phyloP scores from a whole-genome alignment of 352 stramenopile genomes.

The Phytophthora pseudosyringae region DNA sequence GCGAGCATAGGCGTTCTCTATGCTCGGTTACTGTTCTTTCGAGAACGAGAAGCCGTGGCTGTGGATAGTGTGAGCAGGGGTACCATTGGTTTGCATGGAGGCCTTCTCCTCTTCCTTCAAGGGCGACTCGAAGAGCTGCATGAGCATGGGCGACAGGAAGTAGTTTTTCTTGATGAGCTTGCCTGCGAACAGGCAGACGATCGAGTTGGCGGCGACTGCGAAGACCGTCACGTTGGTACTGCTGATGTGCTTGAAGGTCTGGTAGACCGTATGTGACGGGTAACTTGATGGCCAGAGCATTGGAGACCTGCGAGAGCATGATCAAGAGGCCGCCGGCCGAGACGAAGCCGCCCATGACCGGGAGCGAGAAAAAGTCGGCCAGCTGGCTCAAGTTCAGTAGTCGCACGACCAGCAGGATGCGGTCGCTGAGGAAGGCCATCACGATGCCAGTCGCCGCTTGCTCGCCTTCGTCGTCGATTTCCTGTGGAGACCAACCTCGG shows the following conservation, averaged over 20 bases:
- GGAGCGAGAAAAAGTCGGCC: conserved; percentile 26
- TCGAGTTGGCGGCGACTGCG: conserved; percentile 9
- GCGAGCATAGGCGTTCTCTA: conserved; percentile 23
- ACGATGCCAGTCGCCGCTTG: conserved; percentile 15
- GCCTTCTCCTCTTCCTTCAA: too few species aligned
- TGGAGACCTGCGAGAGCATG: conserved; percentile 27
- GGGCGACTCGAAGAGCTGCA: conserved; percentile 21
- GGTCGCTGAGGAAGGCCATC: conserved; percentile 25
- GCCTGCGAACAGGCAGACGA: conserved; percentile 11
- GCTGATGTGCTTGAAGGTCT: conserved; percentile 13
- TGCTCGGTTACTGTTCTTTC: conserved; percentile 17
- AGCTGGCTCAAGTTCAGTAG: conserved; percentile 23
- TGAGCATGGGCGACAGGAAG: conserved; percentile 18
- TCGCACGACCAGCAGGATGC: conserved; percentile 16
- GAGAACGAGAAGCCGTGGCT: conserved; percentile 20
- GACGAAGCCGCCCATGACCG: conserved; percentile 28
- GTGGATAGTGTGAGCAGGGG: too few species aligned
- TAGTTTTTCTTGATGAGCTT: conserved; percentile 22
- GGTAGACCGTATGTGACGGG: conserved; percentile 16
- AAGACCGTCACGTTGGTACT: conserved; percentile 24
- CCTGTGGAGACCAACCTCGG: conserved; percentile 19
- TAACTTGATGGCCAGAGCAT: conserved; percentile 26
- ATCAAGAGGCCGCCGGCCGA: conserved; percentile 24
- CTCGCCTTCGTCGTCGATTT: conserved; percentile 25
- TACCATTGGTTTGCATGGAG: too few species aligned